Evolutionary conservation across 345 rosid species (phyloP).

Genomic region (Euphorbia lathyris): DNA sequence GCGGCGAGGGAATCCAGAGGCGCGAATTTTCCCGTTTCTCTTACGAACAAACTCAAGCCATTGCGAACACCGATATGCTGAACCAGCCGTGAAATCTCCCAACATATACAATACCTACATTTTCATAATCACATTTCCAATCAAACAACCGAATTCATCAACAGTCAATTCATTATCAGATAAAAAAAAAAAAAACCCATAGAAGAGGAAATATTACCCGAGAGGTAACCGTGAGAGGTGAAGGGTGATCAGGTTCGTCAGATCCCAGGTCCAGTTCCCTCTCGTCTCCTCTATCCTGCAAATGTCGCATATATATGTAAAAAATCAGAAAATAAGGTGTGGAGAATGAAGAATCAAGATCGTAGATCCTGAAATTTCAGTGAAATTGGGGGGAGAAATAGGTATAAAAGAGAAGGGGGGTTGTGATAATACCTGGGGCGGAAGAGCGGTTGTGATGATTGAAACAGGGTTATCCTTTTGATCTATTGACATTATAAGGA

Average conservation of each 20-base stretch:
- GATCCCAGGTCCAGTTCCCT: constrained; percentile 51
- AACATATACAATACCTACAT: constrained; percentile 90
- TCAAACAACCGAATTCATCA: background rate
- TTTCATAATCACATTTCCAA: background rate
- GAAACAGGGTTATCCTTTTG: constrained; percentile 16
- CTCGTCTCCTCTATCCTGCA: constrained; percentile 65
- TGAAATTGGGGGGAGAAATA: background rate
- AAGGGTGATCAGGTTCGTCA: constrained; percentile 62
- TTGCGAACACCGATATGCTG: constrained; percentile 80
- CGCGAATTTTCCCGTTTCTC: constrained; percentile 66
- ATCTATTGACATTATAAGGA: constrained; percentile 14
- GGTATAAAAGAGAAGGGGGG: too few species aligned
- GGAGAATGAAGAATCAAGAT: background rate
- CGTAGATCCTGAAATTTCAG: background rate
- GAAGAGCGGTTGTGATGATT: constrained; percentile 10
- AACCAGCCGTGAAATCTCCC: constrained; percentile 91
- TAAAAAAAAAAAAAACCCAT: constrained; percentile 10
- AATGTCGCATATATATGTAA: constrained; percentile 9
- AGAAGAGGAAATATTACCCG: constrained; percentile 46
- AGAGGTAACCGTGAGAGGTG: constrained; percentile 89
- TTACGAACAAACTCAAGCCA: constrained; percentile 99
- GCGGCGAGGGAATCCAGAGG: constrained; percentile 88
- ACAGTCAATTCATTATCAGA: background rate
- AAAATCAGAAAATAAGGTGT: background rate
- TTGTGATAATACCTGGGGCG: constrained; percentile 16